These are phyloP conservation scores for Albifimbria verrucaria DNA, from an alignment of 2,329 filamentous ascomycete species.

Conservation along the genomic window DNA sequence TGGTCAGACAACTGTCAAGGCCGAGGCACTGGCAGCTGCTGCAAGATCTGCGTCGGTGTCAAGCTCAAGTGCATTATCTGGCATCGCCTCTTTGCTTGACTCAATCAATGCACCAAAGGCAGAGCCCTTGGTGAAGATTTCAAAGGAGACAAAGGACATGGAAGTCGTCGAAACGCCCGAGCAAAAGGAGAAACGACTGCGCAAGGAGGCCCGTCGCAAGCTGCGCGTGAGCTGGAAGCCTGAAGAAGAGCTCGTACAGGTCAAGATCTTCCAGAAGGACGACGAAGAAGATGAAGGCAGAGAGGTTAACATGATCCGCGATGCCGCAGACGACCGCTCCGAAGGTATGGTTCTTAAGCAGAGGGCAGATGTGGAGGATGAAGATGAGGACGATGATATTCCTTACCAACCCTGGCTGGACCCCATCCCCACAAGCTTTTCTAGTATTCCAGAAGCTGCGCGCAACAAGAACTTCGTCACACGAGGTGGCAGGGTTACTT, in stretches of 20 bases:
- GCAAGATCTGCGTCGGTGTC: constrained; percentile 25
- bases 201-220: constrained; percentile 69
- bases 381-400: constrained; percentile 57
- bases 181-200: constrained; percentile 62
- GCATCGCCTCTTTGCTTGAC: constrained; percentile 53
- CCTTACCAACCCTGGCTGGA: constrained; percentile 51
- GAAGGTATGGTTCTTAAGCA: constrained; percentile 68
- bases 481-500: constrained; percentile 47
- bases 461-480: constrained; percentile 49
- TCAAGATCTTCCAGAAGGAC: constrained; percentile 70
- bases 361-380: constrained; percentile 42
- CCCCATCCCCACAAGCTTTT: constrained; percentile 45
- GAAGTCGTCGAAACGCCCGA: constrained; percentile 63
- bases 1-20: constrained; percentile 16
- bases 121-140: constrained; percentile 39
- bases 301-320: constrained; percentile 64
- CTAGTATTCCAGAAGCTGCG: constrained; percentile 41
- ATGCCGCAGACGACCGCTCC: constrained; percentile 69
- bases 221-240: constrained; percentile 70
- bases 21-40: constrained; percentile 25
- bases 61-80: constrained; percentile 38
- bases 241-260: constrained; percentile 61
- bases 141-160: constrained; percentile 46
- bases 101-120: constrained; percentile 43
- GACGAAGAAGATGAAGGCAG: constrained; percentile 67